Conservation (phyloP, 2,329 filamentous ascomycete species). For the Alternaria atra region DNA sequence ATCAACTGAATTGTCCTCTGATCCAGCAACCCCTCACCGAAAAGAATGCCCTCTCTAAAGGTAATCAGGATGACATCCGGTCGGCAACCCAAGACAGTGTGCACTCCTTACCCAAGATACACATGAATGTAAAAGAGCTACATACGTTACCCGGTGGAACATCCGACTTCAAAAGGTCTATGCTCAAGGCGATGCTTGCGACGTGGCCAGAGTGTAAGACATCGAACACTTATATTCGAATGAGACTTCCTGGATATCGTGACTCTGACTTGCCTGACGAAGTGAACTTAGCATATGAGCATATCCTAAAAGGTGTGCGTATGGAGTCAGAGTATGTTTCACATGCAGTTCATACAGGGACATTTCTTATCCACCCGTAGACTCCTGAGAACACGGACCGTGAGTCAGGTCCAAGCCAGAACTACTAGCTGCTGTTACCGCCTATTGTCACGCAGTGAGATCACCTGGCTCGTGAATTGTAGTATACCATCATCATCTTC, state of each 20-base stretch:
- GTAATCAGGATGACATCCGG: neutral
- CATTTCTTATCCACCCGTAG: neutral
- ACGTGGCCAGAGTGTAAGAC: neutral
- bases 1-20: neutral
- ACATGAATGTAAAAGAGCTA: neutral
- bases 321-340: too few relatives aligned
- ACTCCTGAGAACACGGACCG: neutral
- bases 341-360: too few relatives aligned
- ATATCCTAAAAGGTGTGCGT: too few relatives aligned
- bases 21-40: neutral
- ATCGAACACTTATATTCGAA: neutral
- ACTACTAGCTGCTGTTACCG: neutral
- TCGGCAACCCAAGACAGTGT: neutral
- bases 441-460: neutral
- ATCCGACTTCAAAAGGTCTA: rapidly evolving
- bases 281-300: neutral
- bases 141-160: neutral
- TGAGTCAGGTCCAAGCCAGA: neutral
- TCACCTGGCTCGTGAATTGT: neutral
- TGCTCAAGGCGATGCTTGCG: neutral
- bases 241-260: neutral
- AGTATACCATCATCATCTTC: neutral
- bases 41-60: neutral
- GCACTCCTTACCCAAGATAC: neutral
- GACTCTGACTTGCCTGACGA: neutral